A percentile compares a stretch with the other conserved stretches of the same genome.
Conservation (phyloP, 805 yeast species). For the Starmera dryadoides region DNA sequence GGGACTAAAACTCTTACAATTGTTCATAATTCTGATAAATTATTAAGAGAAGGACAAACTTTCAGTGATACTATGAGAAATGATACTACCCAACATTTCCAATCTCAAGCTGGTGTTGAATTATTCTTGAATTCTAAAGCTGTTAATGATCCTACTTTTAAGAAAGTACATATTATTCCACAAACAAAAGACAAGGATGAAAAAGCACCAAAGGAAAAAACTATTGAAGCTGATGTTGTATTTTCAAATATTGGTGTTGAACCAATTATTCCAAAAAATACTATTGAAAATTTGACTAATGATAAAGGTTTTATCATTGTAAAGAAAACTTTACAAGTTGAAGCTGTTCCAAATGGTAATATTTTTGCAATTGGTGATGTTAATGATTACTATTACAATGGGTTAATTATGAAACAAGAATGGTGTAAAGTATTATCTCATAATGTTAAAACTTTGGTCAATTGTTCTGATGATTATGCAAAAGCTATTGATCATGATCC, state of each 20-base stretch:
- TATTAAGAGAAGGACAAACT: too few relatives aligned
- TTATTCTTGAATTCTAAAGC: slow-evolving; percentile 8
- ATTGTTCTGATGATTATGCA: not conserved
- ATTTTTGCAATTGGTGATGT: slow-evolving; percentile 29
- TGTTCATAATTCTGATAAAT: slow-evolving; percentile 8
- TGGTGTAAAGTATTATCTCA: slow-evolving; percentile 10
- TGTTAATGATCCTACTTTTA: slow-evolving; percentile 1
- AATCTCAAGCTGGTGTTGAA: slow-evolving; percentile 7
- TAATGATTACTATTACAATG: slow-evolving; percentile 15
- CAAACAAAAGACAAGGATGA: too few relatives aligned
- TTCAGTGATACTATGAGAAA: too few relatives aligned
- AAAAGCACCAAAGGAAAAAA: not conserved
- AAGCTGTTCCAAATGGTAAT: slow-evolving; percentile 4
- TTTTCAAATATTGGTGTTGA: slow-evolving; percentile 11
- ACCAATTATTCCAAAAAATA: slow-evolving; percentile 16
- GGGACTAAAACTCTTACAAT: slow-evolving; percentile 11
- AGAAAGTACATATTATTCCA: too few relatives aligned
- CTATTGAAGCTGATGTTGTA: slow-evolving; percentile 14
- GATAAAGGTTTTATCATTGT: slow-evolving; percentile 14
- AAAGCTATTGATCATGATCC: not conserved
- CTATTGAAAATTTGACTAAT: slow-evolving; percentile 7
- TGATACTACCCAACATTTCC: slow-evolving; percentile 10
- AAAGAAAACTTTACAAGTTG: slow-evolving; percentile 16
- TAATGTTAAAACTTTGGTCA: slow-evolving; percentile 10
- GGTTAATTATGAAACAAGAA: slow-evolving; percentile 8